Evolutionary conservation across 345 rosid species (phyloP).

Genomic region (Brassica cretica): DNA sequence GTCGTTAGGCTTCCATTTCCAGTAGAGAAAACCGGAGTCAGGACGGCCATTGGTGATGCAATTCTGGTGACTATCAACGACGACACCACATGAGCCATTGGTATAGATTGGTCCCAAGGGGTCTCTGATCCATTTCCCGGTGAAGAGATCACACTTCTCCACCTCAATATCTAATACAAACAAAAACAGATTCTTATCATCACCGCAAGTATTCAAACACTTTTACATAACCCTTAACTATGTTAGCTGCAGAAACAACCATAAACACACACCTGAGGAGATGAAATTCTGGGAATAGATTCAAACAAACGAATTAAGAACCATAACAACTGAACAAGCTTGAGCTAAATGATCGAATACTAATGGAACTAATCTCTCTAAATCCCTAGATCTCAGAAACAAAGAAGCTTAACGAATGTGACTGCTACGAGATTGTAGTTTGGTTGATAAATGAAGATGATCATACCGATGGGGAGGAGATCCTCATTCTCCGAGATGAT

Average conservation of each 20-base stretch:
- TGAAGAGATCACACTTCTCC: constrained; percentile 76
- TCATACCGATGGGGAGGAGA: constrained; percentile 50
- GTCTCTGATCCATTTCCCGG: constrained; percentile 83
- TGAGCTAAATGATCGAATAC: background rate
- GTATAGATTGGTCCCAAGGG: constrained; percentile 57
- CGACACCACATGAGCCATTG: constrained; percentile 24
- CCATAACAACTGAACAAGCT: background rate
- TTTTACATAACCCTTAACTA: background rate
- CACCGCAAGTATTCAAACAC: background rate
- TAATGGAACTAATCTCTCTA: background rate
- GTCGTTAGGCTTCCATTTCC: constrained; percentile 85
- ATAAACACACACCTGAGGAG: constrained; percentile 3
- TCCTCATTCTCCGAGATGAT: constrained; percentile 48
- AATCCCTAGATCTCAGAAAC: constrained; percentile 25
- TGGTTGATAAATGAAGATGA: background rate
- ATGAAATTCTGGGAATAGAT: background rate
- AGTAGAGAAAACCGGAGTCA: constrained; percentile 74
- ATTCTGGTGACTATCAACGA: constrained; percentile 77
- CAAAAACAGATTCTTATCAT: constrained; percentile 11
- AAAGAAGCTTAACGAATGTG: background rate
- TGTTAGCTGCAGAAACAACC: constrained; percentile 8
- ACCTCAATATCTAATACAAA: constrained; percentile 35
- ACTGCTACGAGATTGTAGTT: background rate
- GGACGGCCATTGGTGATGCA: constrained; percentile 90
- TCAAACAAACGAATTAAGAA: constrained; percentile 13